Conservation (phyloP, 164 flowering plant genomes). For the Paratinospora sagittata region DNA sequence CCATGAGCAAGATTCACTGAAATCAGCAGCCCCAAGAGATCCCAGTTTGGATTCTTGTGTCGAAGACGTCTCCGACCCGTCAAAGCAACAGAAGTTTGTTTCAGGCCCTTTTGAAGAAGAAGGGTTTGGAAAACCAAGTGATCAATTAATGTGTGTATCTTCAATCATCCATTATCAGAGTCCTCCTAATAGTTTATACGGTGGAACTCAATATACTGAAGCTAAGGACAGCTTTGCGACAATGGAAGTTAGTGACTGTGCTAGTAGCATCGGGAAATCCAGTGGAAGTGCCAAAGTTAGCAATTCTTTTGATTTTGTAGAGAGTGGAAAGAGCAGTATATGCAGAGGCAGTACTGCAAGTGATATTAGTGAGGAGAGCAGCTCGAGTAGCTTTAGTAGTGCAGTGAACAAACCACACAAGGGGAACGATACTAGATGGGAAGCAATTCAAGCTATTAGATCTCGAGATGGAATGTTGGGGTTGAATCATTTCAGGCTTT, state of each 20-base stretch:
- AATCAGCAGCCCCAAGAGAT: not conserved
- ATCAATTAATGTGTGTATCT: constrained; percentile 23
- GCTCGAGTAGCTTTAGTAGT: constrained; percentile 58
- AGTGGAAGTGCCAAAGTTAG: constrained; percentile 42
- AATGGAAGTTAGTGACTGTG: constrained; percentile 50
- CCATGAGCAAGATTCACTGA: constrained; percentile 11
- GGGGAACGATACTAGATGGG: constrained; percentile 72
- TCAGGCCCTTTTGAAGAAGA: constrained; percentile 6
- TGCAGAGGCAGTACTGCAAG: constrained; percentile 68
- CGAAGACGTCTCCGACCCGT: not conserved
- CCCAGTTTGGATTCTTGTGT: not conserved
- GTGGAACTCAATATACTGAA: constrained; percentile 43
- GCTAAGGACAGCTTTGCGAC: constrained; percentile 65
- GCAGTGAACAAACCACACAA: constrained; percentile 71
- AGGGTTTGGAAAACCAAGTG: constrained; percentile 12
- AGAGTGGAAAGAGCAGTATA: constrained; percentile 55
- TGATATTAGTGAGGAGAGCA: constrained; percentile 80
- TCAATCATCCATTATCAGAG: constrained; percentile 32
- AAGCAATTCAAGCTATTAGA: constrained; percentile 61
- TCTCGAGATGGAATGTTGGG: constrained; percentile 51
- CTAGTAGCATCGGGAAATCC: constrained; percentile 40
- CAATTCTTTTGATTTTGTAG: constrained; percentile 36
- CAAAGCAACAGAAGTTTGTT: constrained; percentile 20
- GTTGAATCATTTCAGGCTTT: constrained; percentile 55
- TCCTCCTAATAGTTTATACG: constrained; percentile 41